Evolutionary conservation across 495 filamentous ascomycete genomes (phyloP), one percentile per base, ranked within the genome.

Genomic region (Neurospora sp.): DNA sequence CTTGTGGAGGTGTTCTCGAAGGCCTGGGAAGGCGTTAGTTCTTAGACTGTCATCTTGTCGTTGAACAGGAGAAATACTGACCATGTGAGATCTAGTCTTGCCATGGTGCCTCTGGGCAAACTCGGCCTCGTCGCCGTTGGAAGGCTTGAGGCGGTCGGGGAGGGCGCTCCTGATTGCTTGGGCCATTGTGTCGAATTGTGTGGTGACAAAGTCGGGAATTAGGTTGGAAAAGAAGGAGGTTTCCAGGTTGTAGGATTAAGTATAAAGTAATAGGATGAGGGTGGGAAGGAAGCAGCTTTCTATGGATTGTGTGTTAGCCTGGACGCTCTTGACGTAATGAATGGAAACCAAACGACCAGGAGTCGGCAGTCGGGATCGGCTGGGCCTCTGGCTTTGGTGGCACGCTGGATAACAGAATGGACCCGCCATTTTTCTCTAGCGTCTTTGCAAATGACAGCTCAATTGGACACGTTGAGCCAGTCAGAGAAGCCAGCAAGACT

Each of bases 1-100:
- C 92, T 96, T 75, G 96, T 99, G 61, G 96, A 98, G 69, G 96
- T 96, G 89, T 98, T 98, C 83, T 99, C 96, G 82, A 99, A 99
- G 65, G 96, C 95, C 96, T 99, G 4, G 39, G 45, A 20, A 7
- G 31, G n/a, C 35, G 12, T 9, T 12, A 70, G 74, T 79, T 73
- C 77, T 74, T 41, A 68, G 71, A 65, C 61, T 65, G 71, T 74
- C 71, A 71, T 72, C 69, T 40, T 18, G n/a, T 22, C 42, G 61
- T 44, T 70, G 27, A 69, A 69, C 27, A 70, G n/a, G 22, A 16
- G 72, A 75, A 41, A 41, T 69, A 93, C 94, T 90, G 84, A 97
- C 94, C 92, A 98, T 93, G 83, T 97, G 94, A 42, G 93, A 96
- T 80, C 94, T 92, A 71, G 93, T 91, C 88, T 98, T 98, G 77